Conservation (phyloP, 2,329 filamentous ascomycete species). For the Fusarium sublunatum region DNA sequence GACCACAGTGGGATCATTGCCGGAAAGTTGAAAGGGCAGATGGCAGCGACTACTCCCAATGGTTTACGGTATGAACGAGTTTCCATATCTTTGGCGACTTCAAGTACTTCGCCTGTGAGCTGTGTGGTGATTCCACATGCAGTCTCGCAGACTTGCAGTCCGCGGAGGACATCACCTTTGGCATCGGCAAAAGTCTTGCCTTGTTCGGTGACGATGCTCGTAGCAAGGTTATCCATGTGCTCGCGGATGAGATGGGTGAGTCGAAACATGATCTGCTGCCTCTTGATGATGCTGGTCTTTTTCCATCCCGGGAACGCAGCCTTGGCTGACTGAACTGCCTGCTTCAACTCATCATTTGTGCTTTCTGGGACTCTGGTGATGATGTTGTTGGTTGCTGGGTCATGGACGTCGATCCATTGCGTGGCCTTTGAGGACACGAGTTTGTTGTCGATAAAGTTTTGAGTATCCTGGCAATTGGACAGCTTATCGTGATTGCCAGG, state of each 20-base stretch:
- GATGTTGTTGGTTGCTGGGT: slow-evolving; percentile 82
- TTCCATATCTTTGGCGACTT: slow-evolving; percentile 87
- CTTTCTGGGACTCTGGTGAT: slow-evolving; percentile 81
- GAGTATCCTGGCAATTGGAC: slow-evolving; percentile 63
- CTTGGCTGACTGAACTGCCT: slow-evolving; percentile 75
- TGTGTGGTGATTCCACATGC: slow-evolving; percentile 79
- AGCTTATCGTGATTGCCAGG: slow-evolving; percentile 43
- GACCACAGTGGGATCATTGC: slow-evolving; percentile 89
- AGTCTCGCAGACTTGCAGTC: slow-evolving; percentile 80
- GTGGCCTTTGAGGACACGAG: slow-evolving; percentile 71
- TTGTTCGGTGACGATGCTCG: slow-evolving; percentile 81
- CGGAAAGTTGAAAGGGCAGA: slow-evolving; percentile 86
- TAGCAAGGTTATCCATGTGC: slow-evolving; percentile 80
- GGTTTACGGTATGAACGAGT: slow-evolving; percentile 81
- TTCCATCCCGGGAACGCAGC: slow-evolving; percentile 77
- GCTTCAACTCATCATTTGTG: slow-evolving; percentile 75
- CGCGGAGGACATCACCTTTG: slow-evolving; percentile 77
- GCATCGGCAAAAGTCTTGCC: slow-evolving; percentile 83
- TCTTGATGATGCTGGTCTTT: slow-evolving; percentile 71
- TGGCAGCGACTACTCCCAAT: slow-evolving; percentile 79
- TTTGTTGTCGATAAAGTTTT: slow-evolving; percentile 79
- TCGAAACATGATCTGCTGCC: slow-evolving; percentile 83
- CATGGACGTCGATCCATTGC: slow-evolving; percentile 78
- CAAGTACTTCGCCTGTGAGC: slow-evolving; percentile 78
- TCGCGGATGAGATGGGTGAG: slow-evolving; percentile 78